Evolutionary conservation across 192 early-diverging fungal species (phyloP).

Genomic region (Backusella sp.): DNA sequence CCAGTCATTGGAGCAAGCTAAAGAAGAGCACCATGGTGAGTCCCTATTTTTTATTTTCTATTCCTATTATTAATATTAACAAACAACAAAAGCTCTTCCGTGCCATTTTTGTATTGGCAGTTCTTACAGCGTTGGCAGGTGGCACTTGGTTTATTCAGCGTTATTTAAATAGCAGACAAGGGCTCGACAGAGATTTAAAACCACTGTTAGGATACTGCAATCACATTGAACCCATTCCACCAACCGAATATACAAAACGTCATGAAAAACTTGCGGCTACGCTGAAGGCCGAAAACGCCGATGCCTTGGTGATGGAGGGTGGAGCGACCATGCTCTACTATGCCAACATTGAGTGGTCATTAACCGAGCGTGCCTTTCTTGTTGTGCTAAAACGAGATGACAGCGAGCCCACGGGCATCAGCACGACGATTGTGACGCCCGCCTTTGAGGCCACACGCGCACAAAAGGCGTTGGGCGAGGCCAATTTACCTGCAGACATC

Average conservation of each 20-base stretch:
- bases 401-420: slow-evolving; percentile 17
- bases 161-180: background rate
- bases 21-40: slow-evolving; percentile 18
- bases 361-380: slow-evolving; percentile 49
- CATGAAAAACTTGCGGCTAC: slow-evolving; percentile 38
- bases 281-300: slow-evolving; percentile 28
- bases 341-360: slow-evolving; percentile 44
- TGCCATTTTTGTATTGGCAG: background rate
- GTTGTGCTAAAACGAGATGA: slow-evolving; percentile 27
- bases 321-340: slow-evolving; percentile 51
- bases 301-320: slow-evolving; percentile 46
- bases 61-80: background rate
- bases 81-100: slow-evolving; percentile 8
- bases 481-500: slow-evolving; percentile 21
- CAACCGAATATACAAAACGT: slow-evolving; percentile 38
- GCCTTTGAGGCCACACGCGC: slow-evolving; percentile 52
- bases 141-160: background rate
- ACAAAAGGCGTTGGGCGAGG: slow-evolving; percentile 22
- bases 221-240: slow-evolving; percentile 35
- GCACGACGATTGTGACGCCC: slow-evolving; percentile 45
- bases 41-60: background rate
- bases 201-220: slow-evolving; percentile 41
- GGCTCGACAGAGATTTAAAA: background rate
- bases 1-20: slow-evolving; percentile 16
- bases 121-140: background rate